phyloP scores from a whole-genome alignment of 2,329 filamentous ascomycete genomes.

The Venturia oleaginea region DNA sequence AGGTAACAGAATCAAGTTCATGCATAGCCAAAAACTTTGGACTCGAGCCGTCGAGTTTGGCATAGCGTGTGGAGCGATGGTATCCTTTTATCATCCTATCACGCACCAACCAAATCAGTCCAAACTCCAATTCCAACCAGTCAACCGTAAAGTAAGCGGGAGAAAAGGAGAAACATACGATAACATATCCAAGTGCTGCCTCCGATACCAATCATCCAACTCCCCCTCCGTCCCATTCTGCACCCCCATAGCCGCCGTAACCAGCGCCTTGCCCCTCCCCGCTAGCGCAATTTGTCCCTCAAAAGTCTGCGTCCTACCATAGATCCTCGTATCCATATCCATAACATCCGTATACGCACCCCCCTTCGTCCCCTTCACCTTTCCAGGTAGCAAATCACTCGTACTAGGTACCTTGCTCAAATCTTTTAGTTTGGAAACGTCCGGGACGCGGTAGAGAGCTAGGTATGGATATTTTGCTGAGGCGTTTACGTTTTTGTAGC shows the following conservation, averaged over 20 bases:
- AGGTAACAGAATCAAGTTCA: slow-evolving; percentile 17
- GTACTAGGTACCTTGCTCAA: slow-evolving; percentile 4
- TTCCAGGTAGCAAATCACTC: slow-evolving; percentile 11
- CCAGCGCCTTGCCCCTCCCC: background rate
- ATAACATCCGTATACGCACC: slow-evolving; percentile 9
- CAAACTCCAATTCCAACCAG: slow-evolving; percentile 19
- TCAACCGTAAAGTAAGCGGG: slow-evolving; percentile 12
- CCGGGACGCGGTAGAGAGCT: slow-evolving; percentile 15
- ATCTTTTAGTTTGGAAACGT: slow-evolving; percentile 9
- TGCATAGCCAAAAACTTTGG: slow-evolving; percentile 20
- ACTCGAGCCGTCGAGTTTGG: slow-evolving; percentile 13
- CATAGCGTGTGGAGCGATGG: slow-evolving; percentile 19
- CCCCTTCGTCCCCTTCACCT: slow-evolving; percentile 11
- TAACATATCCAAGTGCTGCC: background rate
- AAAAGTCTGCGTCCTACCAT: background rate
- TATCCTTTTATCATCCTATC: slow-evolving; percentile 18
- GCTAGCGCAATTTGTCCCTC: background rate
- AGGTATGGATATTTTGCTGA: slow-evolving; percentile 13
- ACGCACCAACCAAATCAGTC: too few species aligned
- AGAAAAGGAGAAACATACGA: background rate
- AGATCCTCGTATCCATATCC: slow-evolving; percentile 10
- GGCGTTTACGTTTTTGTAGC: slow-evolving; percentile 15
- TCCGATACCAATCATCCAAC: slow-evolving; percentile 17
- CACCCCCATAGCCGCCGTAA: background rate
- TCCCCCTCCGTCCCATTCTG: slow-evolving; percentile 16